These are phyloP conservation scores for Colletotrichum phormii DNA, from an alignment of 2,329 filamentous ascomycete genomes.

Conservation along the genomic window DNA sequence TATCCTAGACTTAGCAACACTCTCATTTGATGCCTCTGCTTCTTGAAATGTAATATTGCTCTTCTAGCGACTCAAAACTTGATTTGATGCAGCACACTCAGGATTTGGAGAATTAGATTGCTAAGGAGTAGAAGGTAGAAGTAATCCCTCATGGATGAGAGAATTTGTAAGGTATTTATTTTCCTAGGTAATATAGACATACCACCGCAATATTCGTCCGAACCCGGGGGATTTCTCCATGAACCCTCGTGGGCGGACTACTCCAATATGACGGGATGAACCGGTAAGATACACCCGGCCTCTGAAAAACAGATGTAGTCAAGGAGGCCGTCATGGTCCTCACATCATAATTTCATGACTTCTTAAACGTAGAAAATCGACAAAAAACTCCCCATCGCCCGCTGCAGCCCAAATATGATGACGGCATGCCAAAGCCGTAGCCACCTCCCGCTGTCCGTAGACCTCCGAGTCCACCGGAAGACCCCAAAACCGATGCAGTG, in stretches of 20 bases:
- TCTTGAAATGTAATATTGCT: no score
- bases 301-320: neutral
- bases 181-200: neutral
- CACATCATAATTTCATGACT: conserved; percentile 23
- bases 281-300: neutral
- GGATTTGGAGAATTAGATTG: no score
- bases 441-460: neutral
- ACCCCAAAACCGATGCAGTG: conserved; percentile 16
- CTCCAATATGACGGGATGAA: neutral
- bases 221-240: neutral
- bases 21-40: no score
- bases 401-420: conserved; percentile 4
- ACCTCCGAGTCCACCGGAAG: neutral
- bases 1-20: no score
- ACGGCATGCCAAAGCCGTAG: conserved; percentile 6
- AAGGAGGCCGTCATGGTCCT: conserved; percentile 6
- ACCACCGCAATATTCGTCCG: neutral
- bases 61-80: no score
- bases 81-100: no score
- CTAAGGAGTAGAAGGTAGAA: neutral
- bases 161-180: neutral
- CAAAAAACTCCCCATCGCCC: conserved; percentile 29
- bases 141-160: neutral
- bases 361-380: neutral
- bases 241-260: neutral